Percentiles rank a stretch among this genome's conserved stretches.
phyloP scores from a whole-genome alignment of 495 filamentous ascomycete genomes.

The Evansstolkia leycettana region DNA sequence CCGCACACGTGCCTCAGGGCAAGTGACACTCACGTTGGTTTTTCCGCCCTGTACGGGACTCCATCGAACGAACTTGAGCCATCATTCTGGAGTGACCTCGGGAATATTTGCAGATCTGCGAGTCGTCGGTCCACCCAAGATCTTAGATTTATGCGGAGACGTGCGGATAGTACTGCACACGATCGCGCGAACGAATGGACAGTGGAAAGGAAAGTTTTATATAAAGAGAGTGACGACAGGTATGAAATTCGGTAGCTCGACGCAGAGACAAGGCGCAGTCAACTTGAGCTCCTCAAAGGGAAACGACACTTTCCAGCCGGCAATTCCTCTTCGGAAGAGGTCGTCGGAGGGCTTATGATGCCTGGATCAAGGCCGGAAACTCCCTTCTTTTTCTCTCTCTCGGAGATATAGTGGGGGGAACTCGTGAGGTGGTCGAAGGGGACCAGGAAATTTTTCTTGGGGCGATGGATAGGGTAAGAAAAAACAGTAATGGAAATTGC shows the following conservation, averaged over 20 bases:
- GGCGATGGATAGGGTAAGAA: conserved; percentile 5
- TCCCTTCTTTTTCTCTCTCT: too few relatives aligned
- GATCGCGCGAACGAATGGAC: neutral
- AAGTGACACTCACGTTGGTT: conserved; percentile 61
- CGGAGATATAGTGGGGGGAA: conserved; percentile 4
- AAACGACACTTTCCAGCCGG: neutral
- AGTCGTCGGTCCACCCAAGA: too few relatives aligned
- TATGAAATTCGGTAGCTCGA: too few relatives aligned
- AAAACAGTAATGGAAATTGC: conserved; percentile 4
- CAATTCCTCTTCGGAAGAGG: conserved; percentile 1
- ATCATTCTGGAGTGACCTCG: conserved; percentile 25
- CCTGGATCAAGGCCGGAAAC: neutral
- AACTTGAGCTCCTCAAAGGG: too few relatives aligned
- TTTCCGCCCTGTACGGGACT: conserved; percentile 61
- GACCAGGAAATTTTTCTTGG: conserved; percentile 23
- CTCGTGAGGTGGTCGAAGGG: conserved; percentile 14
- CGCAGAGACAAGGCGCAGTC: too few relatives aligned
- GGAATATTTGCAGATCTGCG: too few relatives aligned
- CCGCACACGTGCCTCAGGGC: neutral
- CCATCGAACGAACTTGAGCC: conserved; percentile 56
- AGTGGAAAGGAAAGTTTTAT: too few relatives aligned
- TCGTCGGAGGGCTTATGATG: neutral
- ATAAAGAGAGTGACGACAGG: neutral
- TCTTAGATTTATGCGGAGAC: too few relatives aligned
- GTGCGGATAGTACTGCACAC: neutral